A percentile compares a stretch with the other conserved stretches of the same genome.
Conservation (phyloP, 495 filamentous ascomycete species). For the Bryoglossum gracile region DNA sequence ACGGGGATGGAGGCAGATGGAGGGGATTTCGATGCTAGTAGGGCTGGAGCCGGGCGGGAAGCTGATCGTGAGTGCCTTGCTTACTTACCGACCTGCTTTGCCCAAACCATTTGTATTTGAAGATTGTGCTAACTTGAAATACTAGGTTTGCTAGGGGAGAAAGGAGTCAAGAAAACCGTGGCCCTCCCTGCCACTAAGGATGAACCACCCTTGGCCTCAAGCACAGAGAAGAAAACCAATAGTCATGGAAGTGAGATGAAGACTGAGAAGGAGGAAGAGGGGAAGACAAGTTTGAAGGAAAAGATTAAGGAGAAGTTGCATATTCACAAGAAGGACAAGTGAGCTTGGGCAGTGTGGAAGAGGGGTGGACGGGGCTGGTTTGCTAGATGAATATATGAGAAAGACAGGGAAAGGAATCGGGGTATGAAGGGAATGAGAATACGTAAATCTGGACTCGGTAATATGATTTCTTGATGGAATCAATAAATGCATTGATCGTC, state of each 20-base stretch:
- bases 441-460: neutral
- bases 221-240: neutral
- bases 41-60: conserved; percentile 55
- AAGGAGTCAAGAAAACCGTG: conserved; percentile 9
- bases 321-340: neutral
- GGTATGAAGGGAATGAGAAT: neutral
- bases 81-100: too few species aligned
- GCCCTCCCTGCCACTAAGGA: neutral
- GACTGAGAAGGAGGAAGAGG: neutral
- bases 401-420: neutral
- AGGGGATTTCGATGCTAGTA: conserved; percentile 51
- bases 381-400: too few species aligned
- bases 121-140: neutral
- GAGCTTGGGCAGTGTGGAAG: too few species aligned
- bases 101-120: neutral
- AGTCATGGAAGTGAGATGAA: neutral
- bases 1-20: conserved; percentile 48
- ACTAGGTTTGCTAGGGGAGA: conserved; percentile 14
- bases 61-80: conserved; percentile 62
- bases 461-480: neutral
- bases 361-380: too few species aligned
- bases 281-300: conserved; percentile 32
- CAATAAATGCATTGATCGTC: neutral
- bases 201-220: too few species aligned
- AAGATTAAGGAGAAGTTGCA: conserved; percentile 43